Percentiles rank a stretch among this genome's conserved stretches.
phyloP scores from a whole-genome alignment of 345 rosid species.

The Eucalyptus tenuipes region DNA sequence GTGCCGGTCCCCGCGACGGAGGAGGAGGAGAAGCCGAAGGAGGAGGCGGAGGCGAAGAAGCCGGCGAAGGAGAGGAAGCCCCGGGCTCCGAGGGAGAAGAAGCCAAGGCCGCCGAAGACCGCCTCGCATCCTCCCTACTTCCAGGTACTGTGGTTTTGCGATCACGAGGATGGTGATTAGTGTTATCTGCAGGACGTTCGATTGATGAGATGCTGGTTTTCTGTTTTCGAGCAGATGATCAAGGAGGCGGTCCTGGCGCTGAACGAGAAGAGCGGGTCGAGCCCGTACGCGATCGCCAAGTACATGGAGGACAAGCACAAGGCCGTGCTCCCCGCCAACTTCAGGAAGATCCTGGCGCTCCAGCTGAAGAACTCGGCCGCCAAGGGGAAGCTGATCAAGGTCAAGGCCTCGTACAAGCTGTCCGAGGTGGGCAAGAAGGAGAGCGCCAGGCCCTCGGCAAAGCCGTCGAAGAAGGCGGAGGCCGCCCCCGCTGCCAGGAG shows the following conservation, averaged over 20 bases:
- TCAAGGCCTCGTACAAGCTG: slow-evolving; percentile 80
- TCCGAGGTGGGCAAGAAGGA: slow-evolving; percentile 28
- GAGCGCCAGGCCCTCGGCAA: slow-evolving; percentile 24
- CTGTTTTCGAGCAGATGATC: slow-evolving; percentile 45
- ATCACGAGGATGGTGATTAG: background rate
- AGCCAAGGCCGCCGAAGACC: slow-evolving; percentile 25
- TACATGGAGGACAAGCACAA: slow-evolving; percentile 74
- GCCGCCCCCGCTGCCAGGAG: slow-evolving; percentile 21
- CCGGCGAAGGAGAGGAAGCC: slow-evolving; percentile 23
- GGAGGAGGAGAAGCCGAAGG: background rate
- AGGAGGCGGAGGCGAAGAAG: slow-evolving; percentile 11
- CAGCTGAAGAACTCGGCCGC: slow-evolving; percentile 62
- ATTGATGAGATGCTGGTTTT: background rate
- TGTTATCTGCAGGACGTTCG: background rate
- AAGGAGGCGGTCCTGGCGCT: slow-evolving; percentile 53
- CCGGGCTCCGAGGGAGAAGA: slow-evolving; percentile 20
- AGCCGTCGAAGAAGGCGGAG: slow-evolving; percentile 26
- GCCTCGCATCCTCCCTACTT: slow-evolving; percentile 73
- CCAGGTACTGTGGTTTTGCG: slow-evolving; percentile 22
- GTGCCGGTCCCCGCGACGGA: background rate
- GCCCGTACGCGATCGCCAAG: slow-evolving; percentile 78
- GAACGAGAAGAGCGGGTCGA: slow-evolving; percentile 68
- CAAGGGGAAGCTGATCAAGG: slow-evolving; percentile 60
- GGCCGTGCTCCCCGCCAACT: slow-evolving; percentile 46
- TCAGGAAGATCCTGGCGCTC: slow-evolving; percentile 48